Evolutionary conservation across 2,329 filamentous ascomycete genomes (phyloP), one percentile per base, ranked within the genome.

Genomic region (Colletotrichum costaricense): DNA sequence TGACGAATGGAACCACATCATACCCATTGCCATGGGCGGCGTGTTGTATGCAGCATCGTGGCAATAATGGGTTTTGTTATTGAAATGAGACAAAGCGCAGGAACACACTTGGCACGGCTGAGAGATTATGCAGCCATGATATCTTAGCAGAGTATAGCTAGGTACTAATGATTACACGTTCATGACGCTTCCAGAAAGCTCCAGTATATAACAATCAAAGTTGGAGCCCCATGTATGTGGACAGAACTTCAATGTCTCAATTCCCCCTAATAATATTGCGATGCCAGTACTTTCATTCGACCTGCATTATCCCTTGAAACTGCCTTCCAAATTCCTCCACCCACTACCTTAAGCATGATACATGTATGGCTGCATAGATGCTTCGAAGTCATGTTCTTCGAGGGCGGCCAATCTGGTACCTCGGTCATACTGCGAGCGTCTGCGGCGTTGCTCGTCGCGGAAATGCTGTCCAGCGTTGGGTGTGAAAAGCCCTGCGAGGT

Each of bases 391-490:
- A 70, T 85, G 89, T 78, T 93, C 90, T 79, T 93, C 92, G 14
- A 92, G 83, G 24, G 90, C 92, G 24, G 93, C 92, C 74, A 93
- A 88, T 70, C 91, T 89, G 33, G 93, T 97, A 33, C 95, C 95
- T 74, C 94, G 93, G 78, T 97, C 95, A 77, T 91, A 97, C 78
- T 94, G 92, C 26, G 93, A 95, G 64, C 91, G 90, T 68, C 93
- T 91, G 62, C 92, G 92, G 74, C 93, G 92, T 80, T 95, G 93
- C 79, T 95, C 92, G 75, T 94, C 91, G 19, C 92, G 90, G 77
- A 92, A 90, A 68, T 93, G 90, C 79, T 94, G 92, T 19, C 92
- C 91, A 59, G 92, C 92, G 75, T 93, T 93, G 5, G 95, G 94
- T 3, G 94, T 94, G 81, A 95, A 97, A 0, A 97, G 88, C 0